Base-by-base conservation (phyloP, 2,329 filamentous ascomycete genomes). In the Fusarium buxicola region DNA sequence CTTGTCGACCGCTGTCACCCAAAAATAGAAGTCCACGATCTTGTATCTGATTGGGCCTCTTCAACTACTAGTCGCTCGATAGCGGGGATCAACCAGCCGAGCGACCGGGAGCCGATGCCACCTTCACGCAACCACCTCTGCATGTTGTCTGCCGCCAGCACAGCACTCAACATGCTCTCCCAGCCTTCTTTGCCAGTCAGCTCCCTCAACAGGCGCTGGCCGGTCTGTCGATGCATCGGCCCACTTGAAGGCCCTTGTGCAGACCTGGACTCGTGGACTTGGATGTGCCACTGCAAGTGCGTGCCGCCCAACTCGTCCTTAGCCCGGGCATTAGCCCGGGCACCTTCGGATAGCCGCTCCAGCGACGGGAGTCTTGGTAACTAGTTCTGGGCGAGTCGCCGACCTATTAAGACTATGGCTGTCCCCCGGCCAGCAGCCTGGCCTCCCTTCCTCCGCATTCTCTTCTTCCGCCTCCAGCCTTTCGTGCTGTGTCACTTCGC, bases 11-110 rank as follows among this genome's bases (percentile, higher is more conserved):
- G 61, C 63, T 70, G 66, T 71, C 60, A 67, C 45, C 73, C 69
- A 77, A 76, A 76, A 75, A 75, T 79, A 79, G 72, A 72, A 70
- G 35, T 46, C 28, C 47, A 56, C 38, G 48, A 51, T 64, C 34
- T 25, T 40, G 5, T 13, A 7, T 30, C 35, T 74, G 58, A 80
- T 80, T 80, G 77, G 78, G 15, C 39, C 10, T 12, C 8, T 13
- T 4, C 7, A 12, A 13, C 43, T 36, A 55, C 55, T 64, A 60
- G 68, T 61, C 57, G 58, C 58, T 70, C 50, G 44, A 62, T 65
- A 60, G 61, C 57, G 63, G 63, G 65, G 63, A 55, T 58, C 15
- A 48, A 59, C 62, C 56, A 53, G 46, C 62, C 57, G 58, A 53
- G 62, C 58, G 61, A 64, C 63, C 55, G 46, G 60, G 48, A 58